Evolutionary conservation across 257 asterid species (phyloP), one percentile per base, ranked within the genome.

Genomic region (Capsicum pubescens): DNA sequence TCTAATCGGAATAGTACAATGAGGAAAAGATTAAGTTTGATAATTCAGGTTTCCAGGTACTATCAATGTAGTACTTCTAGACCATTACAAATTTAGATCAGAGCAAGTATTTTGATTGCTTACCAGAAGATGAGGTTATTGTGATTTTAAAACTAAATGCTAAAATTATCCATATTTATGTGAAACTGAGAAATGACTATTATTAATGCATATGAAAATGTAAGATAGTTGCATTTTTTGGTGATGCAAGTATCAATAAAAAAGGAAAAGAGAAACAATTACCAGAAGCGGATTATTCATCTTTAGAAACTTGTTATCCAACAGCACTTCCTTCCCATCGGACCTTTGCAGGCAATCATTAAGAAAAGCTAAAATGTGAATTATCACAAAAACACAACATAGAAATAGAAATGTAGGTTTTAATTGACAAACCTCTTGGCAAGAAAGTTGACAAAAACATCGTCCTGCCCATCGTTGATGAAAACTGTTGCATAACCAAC

Each of bases 301-400:
- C 91, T 95, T 95, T 87, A 95, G 92, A 87, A 90, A 95, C 82
- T 92, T 93, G 94, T 94, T 95, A 82, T 94, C 98, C 91, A 95
- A 98, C 8, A 89, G 88, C 55, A 91, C 88, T 89, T 89, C 94
- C 85, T 89, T 92, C 80, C 99, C 99, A 85, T 95, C 98, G 64
- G 96, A 86, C 93, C 99, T n/a, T n/a, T 95, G 80, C 8, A 84
- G 69, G 26, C 85, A 87, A 86, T 70, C 79, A 84, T 13, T 68
- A 82, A 83, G 71, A 82, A 26, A 50, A 74, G 64, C n/a, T 55
- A 35, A 12, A 8, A 58, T 35, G 9, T 68, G 1, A 2, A 69
- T 35, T 36, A 82, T n/a, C n/a, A n/a, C n/a, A n/a, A n/a, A n/a
- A n/a, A n/a, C n/a, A n/a, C n/a, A n/a, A n/a, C n/a, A n/a, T n/a